Base-by-base conservation (phyloP, 169 alveolate genomes). In the Plasmodium chabaudi region DNA sequence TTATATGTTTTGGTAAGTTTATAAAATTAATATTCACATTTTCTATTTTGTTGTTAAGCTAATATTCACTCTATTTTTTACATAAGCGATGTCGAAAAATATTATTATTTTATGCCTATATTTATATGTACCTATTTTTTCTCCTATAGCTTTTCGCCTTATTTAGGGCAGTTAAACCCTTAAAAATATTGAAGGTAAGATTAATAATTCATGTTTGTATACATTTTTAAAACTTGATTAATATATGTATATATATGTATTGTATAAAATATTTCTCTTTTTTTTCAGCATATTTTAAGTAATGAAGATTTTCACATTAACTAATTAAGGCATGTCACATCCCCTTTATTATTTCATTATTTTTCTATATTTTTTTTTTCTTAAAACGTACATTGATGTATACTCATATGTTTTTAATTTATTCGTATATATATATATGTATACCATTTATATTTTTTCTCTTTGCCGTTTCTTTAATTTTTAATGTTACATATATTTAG, bases 241-340 rank as follows among this genome's bases (percentile, higher is more conserved):
- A 57, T 57, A 19, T 23, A 55, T 15, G 64, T 19, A 55, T 70
- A 47, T 39, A 9, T 68, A 10, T 39, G 25, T 68, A 9, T 19
- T 44, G 0, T 69, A 46, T 44, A 19, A 13, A 44, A 60, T 61
- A 61, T 51, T 42, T 75, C 27, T 61, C 27, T 42, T 42, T 49
- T 51, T 56, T 53, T 63, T n/a, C 46, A 75, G 88, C 88, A 75
- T 39, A 75, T 75, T 47, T 75, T 75, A 75, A 75, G 88, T 74
- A 75, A 75, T 63, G 88, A 75, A 75, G 64, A 75, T 75, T 75
- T 75, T 64, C 88, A 75, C 88, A 75, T 75, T 42, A 74, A 75
- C 64, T 75, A 75, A 57, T 75, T 63, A 59, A 63, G 7, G 6
- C 42, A 34, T 51, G 59, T 0, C 19, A 27, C 19, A 27, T 23